Percentiles rank a stretch among this genome's conserved stretches.
Conservation (phyloP, 768 basidiomycete genomes). For the Gautieria morchelliformis region DNA sequence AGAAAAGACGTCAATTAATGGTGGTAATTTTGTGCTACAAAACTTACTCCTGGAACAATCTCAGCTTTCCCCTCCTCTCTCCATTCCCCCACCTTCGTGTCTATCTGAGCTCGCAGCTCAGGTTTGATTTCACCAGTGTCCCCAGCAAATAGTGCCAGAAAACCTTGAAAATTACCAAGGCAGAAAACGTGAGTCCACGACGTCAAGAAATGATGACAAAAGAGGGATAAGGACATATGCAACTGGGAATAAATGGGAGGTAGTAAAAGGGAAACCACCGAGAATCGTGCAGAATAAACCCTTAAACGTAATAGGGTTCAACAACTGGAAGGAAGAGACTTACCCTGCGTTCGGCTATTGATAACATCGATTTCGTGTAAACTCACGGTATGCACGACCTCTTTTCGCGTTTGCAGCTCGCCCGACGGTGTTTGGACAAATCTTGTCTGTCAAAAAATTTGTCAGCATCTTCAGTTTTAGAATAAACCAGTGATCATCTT, state of each 20-base stretch:
- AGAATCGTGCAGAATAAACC: background rate
- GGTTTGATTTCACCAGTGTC: slow-evolving; percentile 99
- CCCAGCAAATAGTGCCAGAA: slow-evolving; percentile 88
- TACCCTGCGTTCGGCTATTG: slow-evolving; percentile 89
- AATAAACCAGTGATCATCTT: too few relatives aligned
- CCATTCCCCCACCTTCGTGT: slow-evolving; percentile 96
- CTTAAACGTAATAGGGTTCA: background rate
- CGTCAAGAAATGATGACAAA: background rate
- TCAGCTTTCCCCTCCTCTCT: slow-evolving; percentile 97
- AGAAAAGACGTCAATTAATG: background rate
- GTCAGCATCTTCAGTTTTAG: background rate
- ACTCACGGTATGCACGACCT: slow-evolving; percentile 95
- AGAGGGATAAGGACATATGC: background rate
- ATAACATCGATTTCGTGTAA: slow-evolving; percentile 99
- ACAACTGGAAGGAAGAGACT: background rate
- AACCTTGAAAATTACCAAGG: slow-evolving; percentile 30
- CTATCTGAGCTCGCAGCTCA: slow-evolving; percentile 92
- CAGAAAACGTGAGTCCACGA: background rate
- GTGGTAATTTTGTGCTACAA: background rate
- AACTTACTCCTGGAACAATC: slow-evolving; percentile 85
- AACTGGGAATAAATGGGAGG: too few relatives aligned
- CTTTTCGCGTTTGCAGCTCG: slow-evolving; percentile 95
- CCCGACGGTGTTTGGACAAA: slow-evolving; percentile 98
- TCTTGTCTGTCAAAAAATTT: slow-evolving; percentile 58
- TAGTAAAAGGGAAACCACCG: too few relatives aligned